These are phyloP conservation scores for Pholiota conissans DNA, from an alignment of 768 basidiomycete species.

Conservation along the genomic window DNA sequence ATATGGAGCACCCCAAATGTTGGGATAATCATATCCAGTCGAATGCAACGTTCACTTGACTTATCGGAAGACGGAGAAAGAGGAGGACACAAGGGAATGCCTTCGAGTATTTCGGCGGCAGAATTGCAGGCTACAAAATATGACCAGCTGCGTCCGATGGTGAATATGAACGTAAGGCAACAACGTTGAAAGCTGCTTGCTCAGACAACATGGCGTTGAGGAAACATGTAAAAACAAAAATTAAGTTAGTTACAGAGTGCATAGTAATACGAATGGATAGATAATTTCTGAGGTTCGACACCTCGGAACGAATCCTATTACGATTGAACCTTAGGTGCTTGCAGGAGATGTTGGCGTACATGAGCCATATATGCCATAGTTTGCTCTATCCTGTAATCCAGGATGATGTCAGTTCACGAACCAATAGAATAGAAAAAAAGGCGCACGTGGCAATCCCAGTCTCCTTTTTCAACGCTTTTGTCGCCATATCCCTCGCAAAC, in stretches of 20 bases:
- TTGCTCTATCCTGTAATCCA: neutral
- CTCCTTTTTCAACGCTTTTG: conserved; percentile 4
- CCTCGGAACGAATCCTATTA: neutral
- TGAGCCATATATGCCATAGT: conserved; percentile 1
- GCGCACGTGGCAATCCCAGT: conserved; percentile 1
- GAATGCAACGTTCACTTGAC: too few relatives aligned
- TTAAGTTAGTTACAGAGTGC: neutral
- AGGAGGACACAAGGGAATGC: too few relatives aligned
- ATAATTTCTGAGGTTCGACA: neutral
- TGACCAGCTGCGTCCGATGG: too few relatives aligned
- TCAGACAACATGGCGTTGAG: neutral
- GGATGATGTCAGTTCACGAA: too few relatives aligned
- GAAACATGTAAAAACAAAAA: neutral
- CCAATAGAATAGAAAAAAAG: neutral
- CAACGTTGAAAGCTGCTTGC: neutral
- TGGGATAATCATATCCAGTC: too few relatives aligned
- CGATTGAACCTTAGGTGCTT: neutral
- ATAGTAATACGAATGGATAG: neutral
- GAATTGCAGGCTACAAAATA: too few relatives aligned
- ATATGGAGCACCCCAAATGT: too few relatives aligned
- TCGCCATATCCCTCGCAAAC: conserved; percentile 1
- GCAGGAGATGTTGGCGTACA: neutral
- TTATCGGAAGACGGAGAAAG: too few relatives aligned
- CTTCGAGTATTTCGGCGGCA: too few relatives aligned
- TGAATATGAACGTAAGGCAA: too few relatives aligned